phyloP scores from a whole-genome alignment of 176 grass and related monocot species.

The Carex pumila region DNA sequence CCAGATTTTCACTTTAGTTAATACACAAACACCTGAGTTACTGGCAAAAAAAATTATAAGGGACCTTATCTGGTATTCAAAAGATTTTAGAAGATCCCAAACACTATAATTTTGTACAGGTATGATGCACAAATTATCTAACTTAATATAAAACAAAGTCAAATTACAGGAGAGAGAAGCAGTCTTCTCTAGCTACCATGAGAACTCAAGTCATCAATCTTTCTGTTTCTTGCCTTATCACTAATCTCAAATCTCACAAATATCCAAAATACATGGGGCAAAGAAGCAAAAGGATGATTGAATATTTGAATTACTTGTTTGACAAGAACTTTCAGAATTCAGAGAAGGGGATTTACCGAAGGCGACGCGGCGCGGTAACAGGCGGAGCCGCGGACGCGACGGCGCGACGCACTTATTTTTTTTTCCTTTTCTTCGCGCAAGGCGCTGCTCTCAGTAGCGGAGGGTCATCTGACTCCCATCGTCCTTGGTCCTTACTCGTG shows the following conservation, averaged over 20 bases:
- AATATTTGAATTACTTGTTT: too few species aligned
- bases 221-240: background rate
- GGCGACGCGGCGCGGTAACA: too few species aligned
- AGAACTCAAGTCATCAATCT: background rate
- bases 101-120: background rate
- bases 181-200: background rate
- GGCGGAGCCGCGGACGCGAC: too few species aligned
- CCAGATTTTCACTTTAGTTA: constrained; percentile 8
- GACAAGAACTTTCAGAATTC: too few species aligned
- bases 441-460: too few species aligned
- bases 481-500: background rate
- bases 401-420: too few species aligned
- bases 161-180: background rate
- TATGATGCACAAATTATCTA: background rate
- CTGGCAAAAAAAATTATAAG: background rate
- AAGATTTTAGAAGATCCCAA: background rate
- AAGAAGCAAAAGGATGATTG: too few species aligned
- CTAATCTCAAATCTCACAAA: too few species aligned
- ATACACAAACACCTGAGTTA: background rate
- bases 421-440: too few species aligned
- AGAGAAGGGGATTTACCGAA: too few species aligned
- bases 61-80: background rate
- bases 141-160: background rate
- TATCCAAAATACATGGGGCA: too few species aligned
- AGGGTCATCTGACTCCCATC: too few species aligned